Evolutionary conservation across 768 basidiomycete species (phyloP), one percentile per base, ranked within the genome.

Genomic region (Trametes cingulata): DNA sequence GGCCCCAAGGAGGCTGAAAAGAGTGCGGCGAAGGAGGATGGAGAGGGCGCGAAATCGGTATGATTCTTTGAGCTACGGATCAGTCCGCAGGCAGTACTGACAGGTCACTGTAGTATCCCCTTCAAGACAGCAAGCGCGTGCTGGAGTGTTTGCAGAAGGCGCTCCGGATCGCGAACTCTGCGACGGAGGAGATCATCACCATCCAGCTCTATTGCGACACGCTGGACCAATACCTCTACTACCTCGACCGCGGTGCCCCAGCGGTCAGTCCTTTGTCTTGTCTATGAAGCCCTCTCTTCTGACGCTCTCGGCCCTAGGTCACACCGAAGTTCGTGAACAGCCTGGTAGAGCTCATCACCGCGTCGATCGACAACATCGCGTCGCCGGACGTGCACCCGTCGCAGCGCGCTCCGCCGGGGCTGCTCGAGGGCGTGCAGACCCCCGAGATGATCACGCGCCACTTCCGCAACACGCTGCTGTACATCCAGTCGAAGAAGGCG

Each of bases 61-160:
- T 62, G 73, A 62, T 1, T 40, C 6, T n/a, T n/a, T n/a, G n/a
- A n/a, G n/a, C 10, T n/a, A 15, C 12, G n/a, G 49, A 27, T 45
- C 10, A 6, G 8, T 8, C 1, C 15, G 45, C 19, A 15, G 4
- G 13, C 25, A 19, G n/a, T 36, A 27, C 24, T 37, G 22, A n/a
- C 7, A 20, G 4, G 9, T 35, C 25, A 25, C 49, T 42, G 54
- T 62, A 90, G 91, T 90, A 86, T 68, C 91, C 91, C 42, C 88
- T 91, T 69, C 89, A 93, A 65, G 97, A 99, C 70, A 95, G 95
- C 74, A 98, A 98, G 69, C 91, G 97, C 22, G 95, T 99, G 0
- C 78, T 99, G 33, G 97, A 99, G 74, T 99, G 97, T 71, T 80
- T 99, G 33, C 97, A 99, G 73, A 98, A 98, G 72, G 92, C 95